Conservation (phyloP, 2,329 filamentous ascomycete species). For the Didymosphaeria variabile region DNA sequence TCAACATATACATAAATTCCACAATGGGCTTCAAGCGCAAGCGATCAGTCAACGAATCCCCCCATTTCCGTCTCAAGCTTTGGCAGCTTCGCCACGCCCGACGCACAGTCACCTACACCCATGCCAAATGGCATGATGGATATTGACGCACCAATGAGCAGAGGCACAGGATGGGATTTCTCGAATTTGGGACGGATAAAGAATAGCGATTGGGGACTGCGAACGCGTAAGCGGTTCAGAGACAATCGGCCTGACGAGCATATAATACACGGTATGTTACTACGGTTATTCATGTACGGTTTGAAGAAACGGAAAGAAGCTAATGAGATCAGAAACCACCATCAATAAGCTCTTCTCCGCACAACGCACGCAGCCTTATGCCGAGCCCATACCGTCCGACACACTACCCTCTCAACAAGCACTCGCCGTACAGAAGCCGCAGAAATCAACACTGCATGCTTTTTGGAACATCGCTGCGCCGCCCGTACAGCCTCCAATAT, state of each 20-base stretch:
- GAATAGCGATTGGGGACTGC: conserved; percentile 58
- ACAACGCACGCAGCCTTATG: conserved; percentile 47
- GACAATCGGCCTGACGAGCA: conserved; percentile 67
- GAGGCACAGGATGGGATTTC: conserved; percentile 37
- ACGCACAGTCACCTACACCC: conserved; percentile 39
- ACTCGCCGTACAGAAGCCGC: conserved; percentile 31
- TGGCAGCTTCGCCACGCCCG: conserved; percentile 40
- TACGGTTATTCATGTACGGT: background rate
- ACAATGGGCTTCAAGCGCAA: conserved; percentile 68
- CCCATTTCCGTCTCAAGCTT: conserved; percentile 54
- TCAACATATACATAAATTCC: conserved; percentile 3
- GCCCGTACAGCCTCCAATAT: conserved; percentile 33
- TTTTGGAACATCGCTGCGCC: conserved; percentile 57
- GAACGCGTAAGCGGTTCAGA: conserved; percentile 67
- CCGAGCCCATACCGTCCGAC: conserved; percentile 39
- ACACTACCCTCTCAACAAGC: conserved; percentile 24
- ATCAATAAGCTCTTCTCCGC: conserved; percentile 57
- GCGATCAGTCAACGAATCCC: conserved; percentile 58
- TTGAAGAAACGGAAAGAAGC: too few species aligned
- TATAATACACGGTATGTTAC: conserved; percentile 61
- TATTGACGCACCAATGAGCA: conserved; percentile 27
- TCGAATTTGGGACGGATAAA: conserved; percentile 36
- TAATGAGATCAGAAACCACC: conserved; percentile 52
- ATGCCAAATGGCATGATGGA: conserved; percentile 36
- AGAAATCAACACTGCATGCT: conserved; percentile 57